phyloP scores from a whole-genome alignment of 108 stramenopile genomes.

The Pseudonitzschia multistriata region DNA sequence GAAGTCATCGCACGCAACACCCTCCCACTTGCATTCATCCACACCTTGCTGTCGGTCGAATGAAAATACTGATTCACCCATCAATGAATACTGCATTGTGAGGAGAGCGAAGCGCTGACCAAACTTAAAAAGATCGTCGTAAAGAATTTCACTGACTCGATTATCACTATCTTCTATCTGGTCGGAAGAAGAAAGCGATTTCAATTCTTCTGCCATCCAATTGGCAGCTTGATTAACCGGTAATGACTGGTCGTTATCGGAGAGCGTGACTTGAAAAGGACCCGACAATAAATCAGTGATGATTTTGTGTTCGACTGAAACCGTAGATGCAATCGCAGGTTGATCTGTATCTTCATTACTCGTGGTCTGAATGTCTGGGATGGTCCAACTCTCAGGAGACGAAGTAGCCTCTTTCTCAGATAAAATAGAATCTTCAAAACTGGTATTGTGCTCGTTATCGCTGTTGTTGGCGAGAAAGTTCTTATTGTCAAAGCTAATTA shows the following conservation, averaged over 20 bases:
- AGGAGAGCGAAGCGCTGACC: conserved; percentile 6
- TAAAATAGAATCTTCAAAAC: background rate
- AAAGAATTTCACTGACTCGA: background rate
- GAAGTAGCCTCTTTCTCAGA: background rate
- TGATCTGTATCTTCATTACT: background rate
- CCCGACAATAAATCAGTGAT: background rate
- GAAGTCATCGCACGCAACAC: conserved; percentile 51
- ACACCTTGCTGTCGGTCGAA: background rate
- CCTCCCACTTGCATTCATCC: conserved; percentile 44
- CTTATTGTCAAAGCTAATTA: background rate
- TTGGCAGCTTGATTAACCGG: conserved; percentile 15
- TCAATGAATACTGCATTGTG: background rate
- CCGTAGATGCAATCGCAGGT: background rate
- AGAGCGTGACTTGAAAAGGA: conserved; percentile 4
- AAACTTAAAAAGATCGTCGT: conserved; percentile 5
- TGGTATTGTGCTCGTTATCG: background rate
- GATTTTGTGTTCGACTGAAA: background rate
- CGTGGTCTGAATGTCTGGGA: background rate
- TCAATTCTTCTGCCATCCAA: conserved; percentile 16
- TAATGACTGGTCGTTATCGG: conserved; percentile 5
- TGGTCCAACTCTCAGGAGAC: background rate
- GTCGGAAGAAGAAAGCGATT: background rate
- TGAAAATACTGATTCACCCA: background rate
- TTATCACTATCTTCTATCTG: background rate
- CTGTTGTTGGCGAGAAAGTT: background rate